Percentiles rank a stretch among this genome's conserved stretches.
phyloP scores from a whole-genome alignment of 805 yeast genomes.

The Kluyveromyces siamensis region DNA sequence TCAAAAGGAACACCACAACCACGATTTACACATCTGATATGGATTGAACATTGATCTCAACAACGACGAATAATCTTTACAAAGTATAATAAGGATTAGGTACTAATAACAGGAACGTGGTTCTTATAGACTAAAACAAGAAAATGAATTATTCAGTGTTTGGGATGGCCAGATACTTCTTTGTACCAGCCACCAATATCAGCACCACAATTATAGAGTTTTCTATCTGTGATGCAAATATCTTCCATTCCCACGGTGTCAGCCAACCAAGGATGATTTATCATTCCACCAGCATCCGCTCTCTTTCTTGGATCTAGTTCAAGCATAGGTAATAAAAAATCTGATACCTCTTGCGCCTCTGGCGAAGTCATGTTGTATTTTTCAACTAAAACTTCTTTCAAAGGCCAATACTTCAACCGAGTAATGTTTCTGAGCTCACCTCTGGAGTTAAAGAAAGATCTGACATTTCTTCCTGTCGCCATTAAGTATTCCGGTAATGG shows the following conservation, averaged over 20 bases:
- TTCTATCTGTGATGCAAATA: slow-evolving; percentile 54
- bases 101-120: no score
- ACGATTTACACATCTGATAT: no score
- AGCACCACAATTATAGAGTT: slow-evolving; percentile 69
- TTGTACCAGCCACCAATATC: slow-evolving; percentile 88
- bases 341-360: slow-evolving; percentile 67
- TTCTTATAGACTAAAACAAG: no score
- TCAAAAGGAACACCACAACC: no score
- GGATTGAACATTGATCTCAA: no score
- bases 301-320: slow-evolving; percentile 66
- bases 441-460: slow-evolving; percentile 54
- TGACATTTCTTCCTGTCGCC: slow-evolving; percentile 50
- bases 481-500: slow-evolving; percentile 52
- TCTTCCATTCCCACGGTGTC: slow-evolving; percentile 73
- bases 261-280: slow-evolving; percentile 73
- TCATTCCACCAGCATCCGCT: slow-evolving; percentile 94
- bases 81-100: no score
- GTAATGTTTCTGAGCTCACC: slow-evolving; percentile 72
- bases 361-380: slow-evolving; percentile 66
- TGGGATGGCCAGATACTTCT: slow-evolving; percentile 43
- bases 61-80: no score
- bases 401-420: slow-evolving; percentile 83
- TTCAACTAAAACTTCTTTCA: slow-evolving; percentile 70
- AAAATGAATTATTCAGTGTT: slow-evolving; percentile 19
- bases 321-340: slow-evolving; percentile 79